A percentile compares a stretch with the other conserved stretches of the same genome.
These are phyloP conservation scores for Paracorniculantispora psalliotae DNA, from an alignment of 2,329 filamentous ascomycete species.

Conservation along the genomic window DNA sequence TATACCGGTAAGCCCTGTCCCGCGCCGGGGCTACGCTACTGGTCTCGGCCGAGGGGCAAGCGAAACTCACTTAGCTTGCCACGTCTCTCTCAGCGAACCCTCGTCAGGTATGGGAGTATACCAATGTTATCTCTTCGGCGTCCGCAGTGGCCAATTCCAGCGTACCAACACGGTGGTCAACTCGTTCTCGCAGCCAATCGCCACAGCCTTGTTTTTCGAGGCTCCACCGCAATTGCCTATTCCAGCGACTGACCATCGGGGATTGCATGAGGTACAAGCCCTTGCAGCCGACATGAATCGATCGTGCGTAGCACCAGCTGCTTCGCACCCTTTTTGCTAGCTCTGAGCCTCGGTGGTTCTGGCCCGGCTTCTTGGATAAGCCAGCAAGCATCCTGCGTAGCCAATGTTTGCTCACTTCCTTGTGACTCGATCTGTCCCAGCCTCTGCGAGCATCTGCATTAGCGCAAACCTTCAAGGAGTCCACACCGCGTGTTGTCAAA, in stretches of 20 bases:
- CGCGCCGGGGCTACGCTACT: too few species aligned
- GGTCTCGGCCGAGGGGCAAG: too few species aligned
- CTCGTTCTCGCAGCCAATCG: neutral
- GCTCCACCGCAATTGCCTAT: neutral
- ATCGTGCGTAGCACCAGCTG: too few species aligned
- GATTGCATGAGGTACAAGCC: neutral
- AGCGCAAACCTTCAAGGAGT: neutral
- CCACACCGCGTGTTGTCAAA: neutral
- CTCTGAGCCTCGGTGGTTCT: too few species aligned
- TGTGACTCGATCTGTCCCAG: neutral
- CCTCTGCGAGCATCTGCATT: neutral
- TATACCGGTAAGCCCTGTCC: too few species aligned
- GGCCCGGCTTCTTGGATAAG: neutral
- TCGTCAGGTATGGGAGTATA: too few species aligned
- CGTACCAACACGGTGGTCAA: neutral
- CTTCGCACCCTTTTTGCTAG: too few species aligned
- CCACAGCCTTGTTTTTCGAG: neutral
- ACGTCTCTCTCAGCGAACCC: too few species aligned
- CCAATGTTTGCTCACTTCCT: neutral
- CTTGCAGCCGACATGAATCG: neutral
- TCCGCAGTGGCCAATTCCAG: neutral
- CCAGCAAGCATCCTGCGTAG: neutral
- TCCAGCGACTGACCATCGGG: neutral
- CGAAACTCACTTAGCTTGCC: too few species aligned
- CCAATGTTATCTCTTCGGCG: neutral